Conservation (phyloP, 2,329 filamentous ascomycete species). For the Fusarium verrucosum region DNA sequence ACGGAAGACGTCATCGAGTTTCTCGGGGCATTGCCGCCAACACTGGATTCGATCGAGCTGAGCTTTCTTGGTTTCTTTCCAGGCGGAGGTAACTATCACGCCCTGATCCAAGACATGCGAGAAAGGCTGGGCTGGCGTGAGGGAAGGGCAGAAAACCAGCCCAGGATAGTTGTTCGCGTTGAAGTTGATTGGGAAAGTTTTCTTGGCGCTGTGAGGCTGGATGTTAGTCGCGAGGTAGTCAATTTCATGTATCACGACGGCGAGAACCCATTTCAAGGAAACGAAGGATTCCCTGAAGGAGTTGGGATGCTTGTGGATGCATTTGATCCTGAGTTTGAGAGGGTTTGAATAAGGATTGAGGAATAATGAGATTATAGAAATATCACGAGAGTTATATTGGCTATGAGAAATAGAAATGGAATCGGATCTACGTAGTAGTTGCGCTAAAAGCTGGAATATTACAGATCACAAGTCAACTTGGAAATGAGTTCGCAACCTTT, state of each 20-base stretch:
- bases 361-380: no score
- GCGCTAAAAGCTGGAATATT: accelerated
- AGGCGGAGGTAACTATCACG: background rate
- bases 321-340: no score
- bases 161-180: constrained; percentile 2
- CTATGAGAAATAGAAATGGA: no score
- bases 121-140: background rate
- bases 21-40: background rate
- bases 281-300: no score
- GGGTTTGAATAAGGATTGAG: no score
- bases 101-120: background rate
- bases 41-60: background rate
- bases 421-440: no score
- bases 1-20: background rate
- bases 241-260: background rate
- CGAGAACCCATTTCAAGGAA: background rate
- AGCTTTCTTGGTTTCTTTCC: background rate
- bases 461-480: constrained; percentile 6
- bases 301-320: no score
- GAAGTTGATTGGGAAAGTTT: background rate
- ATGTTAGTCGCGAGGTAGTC: background rate
- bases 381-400: no score
- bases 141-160: background rate
- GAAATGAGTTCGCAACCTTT: constrained; percentile 21
- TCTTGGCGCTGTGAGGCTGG: background rate